Evolutionary conservation across 306 rosid species (phyloP).

Genomic region (Mimosa pudica): DNA sequence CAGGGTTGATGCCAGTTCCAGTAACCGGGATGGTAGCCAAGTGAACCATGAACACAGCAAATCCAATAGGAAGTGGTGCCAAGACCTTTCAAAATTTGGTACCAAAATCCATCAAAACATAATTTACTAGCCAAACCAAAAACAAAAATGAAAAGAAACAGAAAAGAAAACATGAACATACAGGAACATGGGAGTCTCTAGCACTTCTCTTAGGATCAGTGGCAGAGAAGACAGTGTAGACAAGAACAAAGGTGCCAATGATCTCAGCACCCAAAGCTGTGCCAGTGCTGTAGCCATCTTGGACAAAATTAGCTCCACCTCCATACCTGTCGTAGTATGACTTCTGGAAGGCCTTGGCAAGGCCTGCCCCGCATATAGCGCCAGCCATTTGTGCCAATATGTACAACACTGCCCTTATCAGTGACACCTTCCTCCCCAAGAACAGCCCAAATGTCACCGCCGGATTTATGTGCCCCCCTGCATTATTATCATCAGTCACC

Average conservation of each 20-base stretch:
- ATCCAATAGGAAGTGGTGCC: slow-evolving; percentile 98
- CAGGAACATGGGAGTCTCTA: slow-evolving; percentile 95
- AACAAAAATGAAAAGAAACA: neutral
- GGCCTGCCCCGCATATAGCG: slow-evolving; percentile 75
- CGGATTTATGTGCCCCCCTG: slow-evolving; percentile 94
- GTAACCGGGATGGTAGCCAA: slow-evolving; percentile 93
- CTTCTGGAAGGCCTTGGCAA: slow-evolving; percentile 80
- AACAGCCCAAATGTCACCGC: slow-evolving; percentile 91
- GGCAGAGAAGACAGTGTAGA: slow-evolving; percentile 97
- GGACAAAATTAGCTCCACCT: slow-evolving; percentile 65
- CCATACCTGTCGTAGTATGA: slow-evolving; percentile 49
- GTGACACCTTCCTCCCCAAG: slow-evolving; percentile 73
- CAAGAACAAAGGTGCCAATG: slow-evolving; percentile 93
- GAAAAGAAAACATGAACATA: slow-evolving; percentile 17
- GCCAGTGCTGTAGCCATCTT: slow-evolving; percentile 65
- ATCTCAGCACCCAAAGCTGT: slow-evolving; percentile 91
- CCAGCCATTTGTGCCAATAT: slow-evolving; percentile 76
- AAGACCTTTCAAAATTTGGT: slow-evolving; percentile 48
- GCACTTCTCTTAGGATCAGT: slow-evolving; percentile 94
- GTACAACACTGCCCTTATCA: slow-evolving; percentile 69
- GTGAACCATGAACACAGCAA: slow-evolving; percentile 97
- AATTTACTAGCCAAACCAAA: no score
- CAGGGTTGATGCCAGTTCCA: slow-evolving; percentile 95
- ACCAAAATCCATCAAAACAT: neutral
- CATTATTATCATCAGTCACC: neutral